Evolutionary conservation across 179 eudicot species (phyloP), one percentile per base, ranked within the genome.

Genomic region (Corrigiola litoralis): DNA sequence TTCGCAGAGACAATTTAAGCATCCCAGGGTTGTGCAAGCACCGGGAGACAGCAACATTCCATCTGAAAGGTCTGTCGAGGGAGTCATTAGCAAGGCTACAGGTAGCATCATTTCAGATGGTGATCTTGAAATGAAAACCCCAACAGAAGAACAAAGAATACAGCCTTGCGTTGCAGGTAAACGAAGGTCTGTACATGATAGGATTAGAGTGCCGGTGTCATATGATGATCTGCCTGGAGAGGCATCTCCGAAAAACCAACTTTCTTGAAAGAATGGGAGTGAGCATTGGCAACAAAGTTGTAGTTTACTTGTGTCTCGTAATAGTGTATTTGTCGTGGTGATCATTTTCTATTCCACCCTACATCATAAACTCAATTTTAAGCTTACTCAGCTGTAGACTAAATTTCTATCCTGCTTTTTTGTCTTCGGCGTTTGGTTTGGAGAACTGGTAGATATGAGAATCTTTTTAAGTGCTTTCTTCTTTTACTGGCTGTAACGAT

Each of bases 1-100:
- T 36, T 66, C 69, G 64, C 86, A 88, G 96, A 88, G 86, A 72
- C 92, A 86, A 70, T 84, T 86, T 58, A 84, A 58, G 69, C 80
- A 68, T 56, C 79, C 78, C 23, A 74, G 31, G 38, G 5, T 18
- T 24, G 58, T 34, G 51, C 76, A 45, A 58, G 29, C 58, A 56
- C 58, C 65, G 8, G 10, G 24, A 36, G 75, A 75, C 61, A 72
- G 52, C 3, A 73, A 75, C 10, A 67, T 67, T 21, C 42, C 72
- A 45, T 42, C 72, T 58, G 70, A 67, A 48, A 58, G 33, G 36
- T 54, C 49, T 42, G 57, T 41, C 1, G 46, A 31, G 32, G 55
- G 51, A 33, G 29, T 47, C 46, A 12, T 52, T 12, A 21, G 63
- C 52, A 45, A 67, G 68, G 40, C 27, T 24, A 27, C 63, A 6